phyloP scores from a whole-genome alignment of 2,329 filamentous ascomycete genomes.

The Nannizzia gypsea region DNA sequence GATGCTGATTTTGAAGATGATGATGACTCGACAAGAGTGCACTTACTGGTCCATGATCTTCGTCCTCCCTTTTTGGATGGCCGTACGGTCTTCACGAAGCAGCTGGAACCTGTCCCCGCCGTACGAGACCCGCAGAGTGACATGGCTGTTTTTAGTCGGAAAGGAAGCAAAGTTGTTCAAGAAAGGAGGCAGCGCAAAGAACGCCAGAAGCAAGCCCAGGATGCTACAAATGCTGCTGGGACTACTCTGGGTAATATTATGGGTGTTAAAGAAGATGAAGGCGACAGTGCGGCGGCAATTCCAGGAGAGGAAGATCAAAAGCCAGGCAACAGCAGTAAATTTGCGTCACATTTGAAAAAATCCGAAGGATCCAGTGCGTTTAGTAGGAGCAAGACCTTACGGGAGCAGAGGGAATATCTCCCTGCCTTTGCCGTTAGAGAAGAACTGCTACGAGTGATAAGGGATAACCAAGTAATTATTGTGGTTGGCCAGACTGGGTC shows the following conservation, averaged over 20 bases:
- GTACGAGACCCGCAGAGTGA: conserved; percentile 91
- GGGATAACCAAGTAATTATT: conserved; percentile 94
- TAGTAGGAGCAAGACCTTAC: conserved; percentile 78
- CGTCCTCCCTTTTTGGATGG: conserved; percentile 92
- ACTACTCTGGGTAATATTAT: conserved; percentile 90
- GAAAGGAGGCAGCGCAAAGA: conserved; percentile 87
- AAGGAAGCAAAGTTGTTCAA: conserved; percentile 84
- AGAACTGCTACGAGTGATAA: conserved; percentile 78
- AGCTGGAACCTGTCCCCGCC: conserved; percentile 86
- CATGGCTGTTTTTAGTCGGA: conserved; percentile 95
- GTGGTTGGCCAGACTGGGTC: conserved; percentile 96
- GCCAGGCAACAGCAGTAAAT: conserved; percentile 59
- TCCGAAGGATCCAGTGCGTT: conserved; percentile 78
- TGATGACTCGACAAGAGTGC: conserved; percentile 76
- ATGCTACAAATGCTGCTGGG: conserved; percentile 84
- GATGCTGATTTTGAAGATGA: conserved; percentile 70
- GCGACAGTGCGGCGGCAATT: conserved; percentile 70
- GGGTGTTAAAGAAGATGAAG: conserved; percentile 83
- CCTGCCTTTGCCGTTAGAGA: conserved; percentile 95
- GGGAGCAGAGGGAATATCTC: conserved; percentile 83
- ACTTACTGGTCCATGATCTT: conserved; percentile 85
- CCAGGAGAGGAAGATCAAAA: conserved; percentile 57
- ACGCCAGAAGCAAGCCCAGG: conserved; percentile 83
- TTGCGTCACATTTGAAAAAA: conserved; percentile 81
- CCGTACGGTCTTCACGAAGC: conserved; percentile 91